Evolutionary conservation across 106 monocot species (phyloP).

Genomic region (Narthecium ossifragum): DNA sequence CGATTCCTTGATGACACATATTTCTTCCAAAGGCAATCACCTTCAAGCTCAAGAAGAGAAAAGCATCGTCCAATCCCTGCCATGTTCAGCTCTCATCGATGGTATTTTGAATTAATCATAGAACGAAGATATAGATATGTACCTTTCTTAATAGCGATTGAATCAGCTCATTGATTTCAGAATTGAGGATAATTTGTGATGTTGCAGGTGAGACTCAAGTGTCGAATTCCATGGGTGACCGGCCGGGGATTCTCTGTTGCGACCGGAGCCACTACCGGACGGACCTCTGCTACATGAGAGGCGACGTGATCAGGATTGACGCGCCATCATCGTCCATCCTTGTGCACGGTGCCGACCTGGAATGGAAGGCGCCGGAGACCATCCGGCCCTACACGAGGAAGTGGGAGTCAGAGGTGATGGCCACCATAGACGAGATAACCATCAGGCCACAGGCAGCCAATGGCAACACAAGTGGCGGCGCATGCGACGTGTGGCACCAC

Average conservation of each 20-base stretch:
- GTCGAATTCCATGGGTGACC: too few relatives aligned
- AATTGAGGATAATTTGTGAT: too few relatives aligned
- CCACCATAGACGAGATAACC: slow-evolving; percentile 2
- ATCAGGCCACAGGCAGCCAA: background rate
- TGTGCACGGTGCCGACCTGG: background rate
- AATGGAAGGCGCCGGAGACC: background rate
- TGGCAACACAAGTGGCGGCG: background rate
- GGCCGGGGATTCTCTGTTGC: slow-evolving; percentile 1
- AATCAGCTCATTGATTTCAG: too few relatives aligned
- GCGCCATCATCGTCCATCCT: background rate
- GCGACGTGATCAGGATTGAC: background rate
- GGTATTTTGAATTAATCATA: too few relatives aligned
- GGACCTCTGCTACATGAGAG: slow-evolving; percentile 5
- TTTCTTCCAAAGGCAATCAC: too few relatives aligned
- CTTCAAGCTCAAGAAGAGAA: slow-evolving; percentile 32
- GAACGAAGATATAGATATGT: too few relatives aligned
- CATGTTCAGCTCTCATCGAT: slow-evolving; percentile 31
- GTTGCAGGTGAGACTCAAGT: too few relatives aligned
- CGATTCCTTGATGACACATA: too few relatives aligned
- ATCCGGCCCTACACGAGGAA: slow-evolving; percentile 2
- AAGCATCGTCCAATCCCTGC: background rate
- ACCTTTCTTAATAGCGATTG: too few relatives aligned
- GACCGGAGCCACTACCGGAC: slow-evolving; percentile 9
- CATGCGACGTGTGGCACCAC: slow-evolving; percentile 44
- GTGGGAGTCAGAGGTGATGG: background rate